Conservation (phyloP, 2,329 filamentous ascomycete species). For the Ophiostoma himal-ulmi region DNA sequence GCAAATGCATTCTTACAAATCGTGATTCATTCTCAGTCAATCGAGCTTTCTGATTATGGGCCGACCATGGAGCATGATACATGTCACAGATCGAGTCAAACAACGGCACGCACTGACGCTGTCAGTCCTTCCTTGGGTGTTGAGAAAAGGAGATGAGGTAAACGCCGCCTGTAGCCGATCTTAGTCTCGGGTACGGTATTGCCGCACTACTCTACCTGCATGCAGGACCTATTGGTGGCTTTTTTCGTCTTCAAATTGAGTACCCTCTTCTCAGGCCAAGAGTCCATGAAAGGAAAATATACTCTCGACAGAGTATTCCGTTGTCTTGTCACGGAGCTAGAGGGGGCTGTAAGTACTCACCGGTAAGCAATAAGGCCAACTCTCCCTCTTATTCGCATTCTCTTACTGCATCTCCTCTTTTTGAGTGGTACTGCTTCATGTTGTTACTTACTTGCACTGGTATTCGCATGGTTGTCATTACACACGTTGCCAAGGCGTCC, state of each 20-base stretch:
- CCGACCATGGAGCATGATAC: not conserved
- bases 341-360: not conserved
- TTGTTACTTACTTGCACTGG: not conserved
- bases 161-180: not conserved
- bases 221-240: not conserved
- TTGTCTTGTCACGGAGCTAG: not conserved
- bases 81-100: not conserved
- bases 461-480: not conserved
- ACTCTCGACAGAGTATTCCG: not conserved
- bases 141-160: too few species aligned
- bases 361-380: not conserved
- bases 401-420: not conserved
- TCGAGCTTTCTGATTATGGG: not conserved
- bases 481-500: not conserved
- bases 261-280: not conserved
- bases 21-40: not conserved
- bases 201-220: not conserved
- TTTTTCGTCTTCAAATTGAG: not conserved
- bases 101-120: not conserved
- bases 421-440: not conserved
- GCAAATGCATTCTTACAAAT: not conserved
- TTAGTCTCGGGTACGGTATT: not conserved
- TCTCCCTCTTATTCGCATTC: not conserved
- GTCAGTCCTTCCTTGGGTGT: not conserved
- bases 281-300: not conserved